Evolutionary conservation across 306 rosid genomes (phyloP).

Genomic region (Crotalaria pallida): DNA sequence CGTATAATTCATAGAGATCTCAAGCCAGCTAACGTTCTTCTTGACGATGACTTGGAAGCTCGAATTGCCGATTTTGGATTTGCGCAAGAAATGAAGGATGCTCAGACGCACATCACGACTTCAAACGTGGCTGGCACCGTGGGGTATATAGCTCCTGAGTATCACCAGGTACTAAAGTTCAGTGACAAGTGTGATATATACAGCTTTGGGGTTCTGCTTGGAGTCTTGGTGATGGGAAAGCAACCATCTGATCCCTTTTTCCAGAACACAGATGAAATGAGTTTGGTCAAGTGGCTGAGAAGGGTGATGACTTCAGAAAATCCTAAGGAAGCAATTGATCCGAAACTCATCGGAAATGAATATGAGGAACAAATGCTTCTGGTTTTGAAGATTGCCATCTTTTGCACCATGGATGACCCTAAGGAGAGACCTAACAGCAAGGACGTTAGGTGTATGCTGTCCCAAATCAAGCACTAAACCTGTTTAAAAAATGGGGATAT

Average conservation of each 20-base stretch:
- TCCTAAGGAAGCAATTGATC: conserved; percentile 57
- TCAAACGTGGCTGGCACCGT: conserved; percentile 78
- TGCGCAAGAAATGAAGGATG: conserved; percentile 80
- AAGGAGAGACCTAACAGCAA: conserved; percentile 87
- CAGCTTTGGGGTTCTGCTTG: conserved; percentile 81
- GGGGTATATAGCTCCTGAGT: conserved; percentile 89
- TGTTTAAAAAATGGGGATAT: neutral
- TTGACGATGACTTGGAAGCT: conserved; percentile 90
- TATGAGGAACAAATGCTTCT: conserved; percentile 89
- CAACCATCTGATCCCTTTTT: conserved; percentile 75
- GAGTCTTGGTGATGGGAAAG: conserved; percentile 72
- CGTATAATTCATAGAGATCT: conserved; percentile 83
- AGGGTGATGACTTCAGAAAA: conserved; percentile 56
- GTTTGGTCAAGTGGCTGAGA: conserved; percentile 80
- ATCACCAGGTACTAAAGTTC: conserved; percentile 79
- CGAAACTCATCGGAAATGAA: conserved; percentile 54
- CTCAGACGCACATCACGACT: conserved; percentile 59
- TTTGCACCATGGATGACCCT: conserved; percentile 78
- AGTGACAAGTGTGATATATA: conserved; percentile 90
- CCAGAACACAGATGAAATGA: conserved; percentile 57
- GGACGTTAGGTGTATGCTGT: conserved; percentile 74
- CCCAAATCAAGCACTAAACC: conserved; percentile 64
- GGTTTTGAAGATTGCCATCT: conserved; percentile 80
- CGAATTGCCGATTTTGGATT: conserved; percentile 94
- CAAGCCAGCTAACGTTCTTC: conserved; percentile 72